phyloP scores from a whole-genome alignment of 169 alveolate genomes.

The Plasmodium adleri region DNA sequence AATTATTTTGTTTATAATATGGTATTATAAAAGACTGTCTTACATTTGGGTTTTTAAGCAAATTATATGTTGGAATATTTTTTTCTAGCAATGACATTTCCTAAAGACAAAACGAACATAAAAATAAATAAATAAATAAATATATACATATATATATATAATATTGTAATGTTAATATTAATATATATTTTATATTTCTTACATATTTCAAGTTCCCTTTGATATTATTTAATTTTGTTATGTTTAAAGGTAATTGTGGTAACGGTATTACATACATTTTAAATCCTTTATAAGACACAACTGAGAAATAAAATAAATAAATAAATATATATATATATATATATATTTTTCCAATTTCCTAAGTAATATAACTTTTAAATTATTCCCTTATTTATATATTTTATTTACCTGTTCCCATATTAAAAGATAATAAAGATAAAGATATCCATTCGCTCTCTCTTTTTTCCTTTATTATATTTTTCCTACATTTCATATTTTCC shows the following conservation, averaged over 20 bases:
- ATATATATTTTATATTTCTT: constrained; percentile 1
- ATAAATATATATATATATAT: background rate
- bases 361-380: background rate
- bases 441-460: constrained; percentile 5
- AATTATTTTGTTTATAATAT: constrained; percentile 13
- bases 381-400: background rate
- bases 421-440: constrained; percentile 44
- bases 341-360: background rate
- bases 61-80: constrained; percentile 37
- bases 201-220: constrained; percentile 28
- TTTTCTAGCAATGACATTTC: constrained; percentile 47
- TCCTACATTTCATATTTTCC: constrained; percentile 14
- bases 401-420: constrained; percentile 38
- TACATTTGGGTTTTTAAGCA: background rate
- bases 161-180: background rate
- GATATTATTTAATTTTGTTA: constrained; percentile 7
- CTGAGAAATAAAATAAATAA: background rate
- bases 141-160: background rate
- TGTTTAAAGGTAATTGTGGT: constrained; percentile 22
- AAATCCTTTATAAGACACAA: constrained; percentile 67
- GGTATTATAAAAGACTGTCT: constrained; percentile 15
- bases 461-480: background rate
- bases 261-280: constrained; percentile 69
- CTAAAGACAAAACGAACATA: background rate
- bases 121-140: background rate